phyloP scores from a whole-genome alignment of 805 yeast species.

The Wickerhamiella australiensis region DNA sequence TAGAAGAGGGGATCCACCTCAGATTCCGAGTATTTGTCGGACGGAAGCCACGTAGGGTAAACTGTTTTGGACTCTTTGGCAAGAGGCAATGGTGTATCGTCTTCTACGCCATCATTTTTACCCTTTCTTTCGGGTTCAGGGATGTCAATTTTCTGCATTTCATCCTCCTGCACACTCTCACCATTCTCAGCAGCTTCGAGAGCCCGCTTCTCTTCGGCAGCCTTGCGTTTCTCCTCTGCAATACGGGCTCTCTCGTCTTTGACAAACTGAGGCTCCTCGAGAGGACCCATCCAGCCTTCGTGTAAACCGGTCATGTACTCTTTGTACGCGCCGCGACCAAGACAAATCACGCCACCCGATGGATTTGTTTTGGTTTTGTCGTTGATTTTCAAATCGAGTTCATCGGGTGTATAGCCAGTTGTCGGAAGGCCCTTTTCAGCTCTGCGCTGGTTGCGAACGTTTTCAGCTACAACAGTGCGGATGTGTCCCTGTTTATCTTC shows the following conservation, averaged over 20 bases:
- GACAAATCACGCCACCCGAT: constrained; percentile 75
- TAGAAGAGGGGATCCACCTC: constrained; percentile 51
- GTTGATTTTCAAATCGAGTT: constrained; percentile 26
- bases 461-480: constrained; percentile 67
- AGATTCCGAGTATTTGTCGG: constrained; percentile 45
- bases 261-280: constrained; percentile 39
- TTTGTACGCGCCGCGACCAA: constrained; percentile 93
- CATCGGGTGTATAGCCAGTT: constrained; percentile 18
- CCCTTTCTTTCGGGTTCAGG: constrained; percentile 15
- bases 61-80: constrained; percentile 35
- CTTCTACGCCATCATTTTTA: no score
- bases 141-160: constrained; percentile 13
- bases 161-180: constrained; percentile 14
- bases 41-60: constrained; percentile 42
- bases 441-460: constrained; percentile 57
- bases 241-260: constrained; percentile 11
- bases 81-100: constrained; percentile 24
- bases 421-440: constrained; percentile 22
- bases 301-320: constrained; percentile 85
- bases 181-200: constrained; percentile 16
- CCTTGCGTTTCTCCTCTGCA: constrained; percentile 9
- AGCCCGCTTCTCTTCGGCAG: constrained; percentile 11
- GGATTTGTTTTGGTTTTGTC: constrained; percentile 32
- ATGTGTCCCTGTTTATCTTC: constrained; percentile 88
- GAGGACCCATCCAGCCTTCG: constrained; percentile 89